Conservation (phyloP, 2,329 filamentous ascomycete species). For the Trichoderma sp. region DNA sequence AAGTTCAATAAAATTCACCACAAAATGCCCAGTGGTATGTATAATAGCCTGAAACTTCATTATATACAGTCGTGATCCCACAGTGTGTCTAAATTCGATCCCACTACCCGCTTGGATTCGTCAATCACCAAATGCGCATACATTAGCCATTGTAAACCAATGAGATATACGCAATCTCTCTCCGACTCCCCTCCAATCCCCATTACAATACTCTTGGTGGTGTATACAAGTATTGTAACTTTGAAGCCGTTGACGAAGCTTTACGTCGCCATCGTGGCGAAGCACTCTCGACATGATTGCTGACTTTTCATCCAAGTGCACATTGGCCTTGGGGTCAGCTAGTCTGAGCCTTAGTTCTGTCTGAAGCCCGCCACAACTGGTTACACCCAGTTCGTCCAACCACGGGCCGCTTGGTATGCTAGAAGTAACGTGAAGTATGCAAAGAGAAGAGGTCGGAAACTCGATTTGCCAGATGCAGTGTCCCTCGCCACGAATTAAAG, state of each 20-base stretch:
- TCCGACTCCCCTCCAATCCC: neutral
- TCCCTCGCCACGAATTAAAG: constrained; percentile 53
- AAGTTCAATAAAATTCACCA: neutral
- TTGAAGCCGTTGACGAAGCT: neutral
- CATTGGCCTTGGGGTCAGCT: neutral
- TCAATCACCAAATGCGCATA: neutral
- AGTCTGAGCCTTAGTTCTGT: neutral
- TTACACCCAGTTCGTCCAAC: too few species aligned
- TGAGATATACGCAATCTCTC: neutral
- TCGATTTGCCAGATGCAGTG: neutral
- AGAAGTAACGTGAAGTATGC: neutral
- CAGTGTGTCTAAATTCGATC: neutral
- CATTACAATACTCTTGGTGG: neutral
- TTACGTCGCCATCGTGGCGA: constrained; percentile 11
- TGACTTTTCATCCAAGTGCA: neutral
- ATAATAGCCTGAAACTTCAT: neutral
- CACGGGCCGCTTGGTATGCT: neutral
- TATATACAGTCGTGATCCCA: constrained; percentile 8
- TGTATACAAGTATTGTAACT: constrained; percentile 1
- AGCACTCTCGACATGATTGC: neutral
- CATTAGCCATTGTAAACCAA: constrained; percentile 1
- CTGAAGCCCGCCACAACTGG: neutral
- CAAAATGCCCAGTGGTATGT: neutral
- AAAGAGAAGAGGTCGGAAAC: neutral
- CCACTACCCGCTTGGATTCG: neutral